Percentiles rank a stretch among this genome's conserved stretches.
phyloP scores from a whole-genome alignment of 2,329 filamentous ascomycete species.

The Penicillium sp. region DNA sequence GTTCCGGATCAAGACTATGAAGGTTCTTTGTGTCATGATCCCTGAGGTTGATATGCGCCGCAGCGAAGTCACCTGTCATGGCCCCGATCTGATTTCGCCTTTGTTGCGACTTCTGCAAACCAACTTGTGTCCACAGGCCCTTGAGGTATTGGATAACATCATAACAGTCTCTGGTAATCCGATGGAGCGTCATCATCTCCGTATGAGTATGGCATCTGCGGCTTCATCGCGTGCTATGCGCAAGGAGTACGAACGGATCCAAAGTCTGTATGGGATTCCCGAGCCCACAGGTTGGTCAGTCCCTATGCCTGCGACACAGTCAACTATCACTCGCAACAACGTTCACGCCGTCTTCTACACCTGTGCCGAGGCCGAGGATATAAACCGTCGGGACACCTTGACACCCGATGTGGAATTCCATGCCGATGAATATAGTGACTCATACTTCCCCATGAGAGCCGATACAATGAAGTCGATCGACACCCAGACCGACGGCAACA shows the following conservation, averaged over 20 bases:
- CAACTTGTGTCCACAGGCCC: slow-evolving; percentile 86
- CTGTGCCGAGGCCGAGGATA: slow-evolving; percentile 67
- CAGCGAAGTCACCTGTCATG: slow-evolving; percentile 83
- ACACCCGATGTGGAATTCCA: slow-evolving; percentile 93
- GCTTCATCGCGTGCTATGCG: slow-evolving; percentile 80
- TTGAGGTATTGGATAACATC: slow-evolving; percentile 90
- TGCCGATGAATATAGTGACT: slow-evolving; percentile 77
- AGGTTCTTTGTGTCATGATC: slow-evolving; percentile 79
- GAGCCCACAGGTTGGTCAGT: slow-evolving; percentile 96
- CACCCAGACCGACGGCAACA: slow-evolving; percentile 58
- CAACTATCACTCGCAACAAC: slow-evolving; percentile 80
- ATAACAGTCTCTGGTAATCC: slow-evolving; percentile 91
- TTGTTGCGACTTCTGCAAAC: slow-evolving; percentile 86
- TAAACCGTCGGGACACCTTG: slow-evolving; percentile 60
- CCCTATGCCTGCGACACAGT: slow-evolving; percentile 86
- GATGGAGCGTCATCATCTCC: slow-evolving; percentile 89
- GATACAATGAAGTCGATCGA: slow-evolving; percentile 95
- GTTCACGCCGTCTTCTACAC: slow-evolving; percentile 97
- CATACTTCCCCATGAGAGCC: slow-evolving; percentile 77
- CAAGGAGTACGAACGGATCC: slow-evolving; percentile 92
- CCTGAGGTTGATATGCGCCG: slow-evolving; percentile 92
- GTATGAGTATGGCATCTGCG: slow-evolving; percentile 93
- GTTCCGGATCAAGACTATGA: slow-evolving; percentile 93
- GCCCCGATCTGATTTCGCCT: slow-evolving; percentile 92
- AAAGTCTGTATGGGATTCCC: slow-evolving; percentile 94